Base-by-base conservation (phyloP, 1,284 basidiomycete genomes). In the Ustilago bromivora region DNA sequence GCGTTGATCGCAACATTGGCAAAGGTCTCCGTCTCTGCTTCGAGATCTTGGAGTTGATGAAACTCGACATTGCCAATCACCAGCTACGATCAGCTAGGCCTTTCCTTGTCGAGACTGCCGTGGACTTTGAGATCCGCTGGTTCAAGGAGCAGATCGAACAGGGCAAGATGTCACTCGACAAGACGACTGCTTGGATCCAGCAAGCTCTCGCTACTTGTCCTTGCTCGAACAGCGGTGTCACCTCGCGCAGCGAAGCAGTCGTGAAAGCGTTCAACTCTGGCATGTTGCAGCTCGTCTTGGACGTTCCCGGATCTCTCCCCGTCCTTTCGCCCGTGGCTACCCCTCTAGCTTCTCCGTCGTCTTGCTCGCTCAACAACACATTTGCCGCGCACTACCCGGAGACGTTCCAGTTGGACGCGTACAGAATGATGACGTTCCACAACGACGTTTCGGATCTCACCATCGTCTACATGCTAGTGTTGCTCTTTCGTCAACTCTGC, bases 41-140 rank as follows among this genome's bases (percentile, higher is more conserved):
- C 85, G 94, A 96, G 86, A 92, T 96, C 70, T 89, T 96, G 61
- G 95, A 97, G 88, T 89, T 95, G 78, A 96, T 97, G 95, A 96
- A 96, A 89, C 89, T 97, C 81, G 95, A 97, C 86, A 94, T 96
- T 78, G 94, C 95, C 46, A 97, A 97, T 85, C 95, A 96, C 87
- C 95, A 96, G 87, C 90, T 96, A 23, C 92, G 95, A 85, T 92
- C 93, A 35, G 89, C 95, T 17, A 92, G 94, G 63, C 93, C 94
- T 17, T 94, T 92, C 87, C 90, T 97, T 69, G 90, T 94, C 79
- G 91, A 92, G 71, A 92, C 92, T 40, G 92, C 94, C 0, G 91
- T 91, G 46, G 90, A 92, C 54, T 94, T 94, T 82, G 94, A 96
- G 87, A 89, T 92, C 76, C 90, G 91, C 78, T 91, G 91, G 66